Evolutionary conservation across 2,329 filamentous ascomycete species (phyloP).

Genomic region (Albophoma yamanashiensis): DNA sequence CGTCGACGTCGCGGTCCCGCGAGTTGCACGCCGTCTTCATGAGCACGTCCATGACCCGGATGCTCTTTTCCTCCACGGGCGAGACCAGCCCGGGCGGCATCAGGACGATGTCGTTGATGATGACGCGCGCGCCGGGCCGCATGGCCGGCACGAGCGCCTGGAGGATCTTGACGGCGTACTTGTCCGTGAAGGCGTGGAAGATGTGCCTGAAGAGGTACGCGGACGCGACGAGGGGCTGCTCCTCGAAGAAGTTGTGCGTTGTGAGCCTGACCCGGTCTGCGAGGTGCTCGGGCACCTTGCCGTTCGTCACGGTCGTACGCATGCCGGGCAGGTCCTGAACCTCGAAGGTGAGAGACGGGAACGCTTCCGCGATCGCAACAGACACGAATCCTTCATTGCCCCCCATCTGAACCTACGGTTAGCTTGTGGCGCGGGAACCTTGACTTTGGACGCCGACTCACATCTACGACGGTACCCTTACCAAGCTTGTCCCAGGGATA

Average conservation of each 20-base stretch:
- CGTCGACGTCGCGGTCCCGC: conserved; percentile 30
- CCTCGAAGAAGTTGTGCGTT: conserved; percentile 41
- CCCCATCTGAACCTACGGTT: conserved; percentile 9
- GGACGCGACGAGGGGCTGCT: conserved; percentile 38
- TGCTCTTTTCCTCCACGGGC: conserved; percentile 25
- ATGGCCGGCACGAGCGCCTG: conserved; percentile 36
- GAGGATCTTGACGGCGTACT: conserved; percentile 30
- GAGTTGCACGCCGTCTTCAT: conserved; percentile 37
- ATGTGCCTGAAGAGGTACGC: conserved; percentile 45
- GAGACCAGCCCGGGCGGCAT: conserved; percentile 17
- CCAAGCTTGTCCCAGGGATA: conserved; percentile 14
- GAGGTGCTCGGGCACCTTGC: conserved; percentile 19
- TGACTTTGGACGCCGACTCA: conserved; percentile 4
- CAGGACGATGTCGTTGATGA: conserved; percentile 25
- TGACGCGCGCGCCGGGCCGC: conserved; percentile 33
- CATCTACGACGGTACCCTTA: conserved; percentile 14
- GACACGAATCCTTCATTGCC: conserved; percentile 14
- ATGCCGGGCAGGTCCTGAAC: conserved; percentile 38
- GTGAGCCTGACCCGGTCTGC: conserved; percentile 23
- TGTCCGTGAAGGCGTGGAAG: conserved; percentile 45
- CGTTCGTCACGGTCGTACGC: conserved; percentile 21
- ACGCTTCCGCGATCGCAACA: conserved; percentile 10
- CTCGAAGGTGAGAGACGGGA: conserved; percentile 24
- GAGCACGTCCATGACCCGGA: conserved; percentile 31
- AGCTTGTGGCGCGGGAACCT: background rate